Evolutionary conservation across 2,329 filamentous ascomycete species (phyloP), one percentile per base, ranked within the genome.

Genomic region (Ophiognomonia clavigignenti-juglandacearum): DNA sequence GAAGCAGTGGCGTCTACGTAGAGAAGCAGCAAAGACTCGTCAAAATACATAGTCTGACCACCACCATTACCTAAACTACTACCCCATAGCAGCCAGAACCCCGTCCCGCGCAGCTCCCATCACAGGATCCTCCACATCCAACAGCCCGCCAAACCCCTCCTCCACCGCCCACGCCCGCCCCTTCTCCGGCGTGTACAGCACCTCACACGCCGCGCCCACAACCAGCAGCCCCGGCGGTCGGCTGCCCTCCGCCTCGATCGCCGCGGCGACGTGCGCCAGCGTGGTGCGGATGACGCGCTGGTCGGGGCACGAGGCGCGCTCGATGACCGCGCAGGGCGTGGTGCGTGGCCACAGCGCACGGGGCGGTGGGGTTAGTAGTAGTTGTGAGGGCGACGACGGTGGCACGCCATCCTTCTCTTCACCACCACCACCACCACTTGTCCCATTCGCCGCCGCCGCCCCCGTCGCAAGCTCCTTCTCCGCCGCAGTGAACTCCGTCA

Each of bases 301-400:
- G 61, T 98, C 93, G 0, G 89, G 86, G 62, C 93, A 98, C 52
- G 88, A 95, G 6, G 93, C 93, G 29, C 93, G 78, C 67, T 98
- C 93, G 46, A 98, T 78, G 10, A 98, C 91, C 1, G 92, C 91
- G 59, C 92, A 96, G 0, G 92, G 90, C 1, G 90, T 93, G n/a
- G 70, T 66, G 27, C 66, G 67, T 0, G 92, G 92, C 83, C 89
- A 96, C 1, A 82, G 59, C 2, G 51, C 54, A 46, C 72, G 64
- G n/a, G 37, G 54, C 4, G 46, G 32, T 5, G 39, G 29, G 11
- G n/a, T n/a, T n/a, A n/a, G n/a, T n/a, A n/a, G n/a, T n/a, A n/a
- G n/a, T n/a, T n/a, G n/a, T n/a, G n/a, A n/a, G n/a, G n/a, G n/a
- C n/a, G n/a, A n/a, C n/a, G n/a, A n/a, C n/a, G n/a, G n/a, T n/a